phyloP scores from a whole-genome alignment of 2,329 filamentous ascomycete genomes.

The Falciphora oryzae region DNA sequence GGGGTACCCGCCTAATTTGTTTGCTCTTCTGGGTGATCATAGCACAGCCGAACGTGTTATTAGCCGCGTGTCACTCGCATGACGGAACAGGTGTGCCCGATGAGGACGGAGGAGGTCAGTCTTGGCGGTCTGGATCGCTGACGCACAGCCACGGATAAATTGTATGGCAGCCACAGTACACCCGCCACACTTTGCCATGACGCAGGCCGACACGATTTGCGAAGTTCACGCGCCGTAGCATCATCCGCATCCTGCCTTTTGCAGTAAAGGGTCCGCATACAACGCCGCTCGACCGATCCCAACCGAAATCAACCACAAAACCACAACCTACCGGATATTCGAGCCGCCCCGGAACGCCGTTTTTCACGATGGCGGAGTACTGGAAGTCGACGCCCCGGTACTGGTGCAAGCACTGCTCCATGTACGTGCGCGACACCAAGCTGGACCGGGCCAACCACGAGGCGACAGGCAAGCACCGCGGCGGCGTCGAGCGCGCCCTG shows the following conservation, averaged over 20 bases:
- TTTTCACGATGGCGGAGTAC: constrained; percentile 75
- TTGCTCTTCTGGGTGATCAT: neutral
- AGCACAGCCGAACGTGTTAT: neutral
- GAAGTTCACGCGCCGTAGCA: too few relatives aligned
- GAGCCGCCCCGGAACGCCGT: too few relatives aligned
- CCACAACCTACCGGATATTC: too few relatives aligned
- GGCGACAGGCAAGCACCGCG: constrained; percentile 77
- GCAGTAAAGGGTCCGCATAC: too few relatives aligned
- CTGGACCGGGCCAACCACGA: constrained; percentile 89
- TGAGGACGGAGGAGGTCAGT: too few relatives aligned
- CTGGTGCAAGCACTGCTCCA: constrained; percentile 96
- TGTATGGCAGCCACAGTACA: neutral
- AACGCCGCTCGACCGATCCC: too few relatives aligned
- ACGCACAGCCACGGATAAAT: neutral
- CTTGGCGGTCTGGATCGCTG: too few relatives aligned
- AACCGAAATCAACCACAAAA: constrained; percentile 1
- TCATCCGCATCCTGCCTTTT: too few relatives aligned
- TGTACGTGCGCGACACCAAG: constrained; percentile 86
- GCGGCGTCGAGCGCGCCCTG: constrained; percentile 80
- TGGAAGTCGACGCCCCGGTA: constrained; percentile 98
- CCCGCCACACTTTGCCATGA: neutral
- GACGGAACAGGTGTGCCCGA: neutral
- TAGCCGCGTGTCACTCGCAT: neutral
- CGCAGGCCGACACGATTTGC: too few relatives aligned
- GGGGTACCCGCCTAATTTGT: neutral